Evolutionary conservation across 495 filamentous ascomycete species (phyloP).

Genomic region (Podospora pseudopauciseta): DNA sequence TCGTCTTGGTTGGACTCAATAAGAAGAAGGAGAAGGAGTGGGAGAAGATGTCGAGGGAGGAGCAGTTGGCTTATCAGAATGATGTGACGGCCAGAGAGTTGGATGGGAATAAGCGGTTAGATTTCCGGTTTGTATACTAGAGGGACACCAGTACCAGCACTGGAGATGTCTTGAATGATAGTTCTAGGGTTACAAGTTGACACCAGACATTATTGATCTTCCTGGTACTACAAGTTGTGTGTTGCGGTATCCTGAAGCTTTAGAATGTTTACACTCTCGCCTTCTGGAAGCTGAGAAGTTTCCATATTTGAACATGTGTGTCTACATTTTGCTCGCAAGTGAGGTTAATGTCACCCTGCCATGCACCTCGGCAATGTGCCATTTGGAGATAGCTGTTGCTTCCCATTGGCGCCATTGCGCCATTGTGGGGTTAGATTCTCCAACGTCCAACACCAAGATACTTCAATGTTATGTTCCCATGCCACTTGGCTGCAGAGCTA

Average conservation of each 20-base stretch:
- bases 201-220: too few species aligned
- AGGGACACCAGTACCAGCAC: neutral
- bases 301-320: too few species aligned
- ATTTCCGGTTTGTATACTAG: conserved; percentile 47
- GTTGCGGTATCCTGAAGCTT: too few species aligned
- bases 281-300: too few species aligned
- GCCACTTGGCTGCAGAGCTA: neutral
- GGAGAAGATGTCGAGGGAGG: conserved; percentile 58
- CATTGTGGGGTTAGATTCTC: conserved; percentile 2
- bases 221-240: too few species aligned
- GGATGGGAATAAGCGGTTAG: conserved; percentile 67
- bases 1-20: conserved; percentile 63
- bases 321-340: too few species aligned
- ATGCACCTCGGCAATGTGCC: neutral
- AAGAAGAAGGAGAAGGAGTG: conserved; percentile 33
- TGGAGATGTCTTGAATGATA: too few species aligned
- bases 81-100: conserved; percentile 53
- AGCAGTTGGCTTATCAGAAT: conserved; percentile 60
- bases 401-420: conserved; percentile 5
- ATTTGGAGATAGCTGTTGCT: neutral
- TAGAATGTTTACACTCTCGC: too few species aligned
- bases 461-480: neutral
- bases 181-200: too few species aligned
- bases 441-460: neutral
- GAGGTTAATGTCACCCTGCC: neutral